These are phyloP conservation scores for Hippophae rhamnoides DNA, from an alignment of 306 rosid genomes.

Conservation along the genomic window DNA sequence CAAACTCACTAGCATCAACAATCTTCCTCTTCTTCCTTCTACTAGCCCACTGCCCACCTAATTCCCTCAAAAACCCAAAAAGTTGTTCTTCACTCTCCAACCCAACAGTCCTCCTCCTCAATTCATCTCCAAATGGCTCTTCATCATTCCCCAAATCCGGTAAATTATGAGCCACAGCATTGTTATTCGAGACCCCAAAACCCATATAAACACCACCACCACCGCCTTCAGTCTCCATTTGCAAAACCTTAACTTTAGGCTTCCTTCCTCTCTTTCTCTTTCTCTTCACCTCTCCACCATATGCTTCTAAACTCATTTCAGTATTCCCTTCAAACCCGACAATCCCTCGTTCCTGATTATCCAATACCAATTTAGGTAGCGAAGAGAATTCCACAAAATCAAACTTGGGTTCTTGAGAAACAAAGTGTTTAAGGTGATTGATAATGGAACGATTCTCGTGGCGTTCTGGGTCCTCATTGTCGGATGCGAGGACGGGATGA, in stretches of 20 bases:
- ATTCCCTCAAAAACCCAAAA: constrained; percentile 67
- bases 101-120: constrained; percentile 52
- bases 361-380: background rate
- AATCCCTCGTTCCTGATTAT: background rate
- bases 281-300: constrained; percentile 30
- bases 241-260: constrained; percentile 41
- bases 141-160: constrained; percentile 26
- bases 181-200: constrained; percentile 32
- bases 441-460: constrained; percentile 44
- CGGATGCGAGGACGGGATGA: constrained; percentile 21
- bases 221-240: constrained; percentile 25
- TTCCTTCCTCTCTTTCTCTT: constrained; percentile 79
- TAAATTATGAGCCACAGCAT: constrained; percentile 40
- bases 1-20: constrained; percentile 59
- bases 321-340: constrained; percentile 1
- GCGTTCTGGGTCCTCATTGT: constrained; percentile 31
- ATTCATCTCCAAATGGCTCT: constrained; percentile 54
- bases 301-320: constrained; percentile 7
- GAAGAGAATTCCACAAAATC: constrained; percentile 34
- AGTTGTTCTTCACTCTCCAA: constrained; percentile 51
- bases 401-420: constrained; percentile 60
- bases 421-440: constrained; percentile 45
- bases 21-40: constrained; percentile 75
- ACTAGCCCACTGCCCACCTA: constrained; percentile 80
- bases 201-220: constrained; percentile 12